A percentile compares a stretch with the other conserved stretches of the same genome.
Evolutionary conservation across 176 grass and related monocot genomes (phyloP).

Genomic region (Cenchrus americanus): DNA sequence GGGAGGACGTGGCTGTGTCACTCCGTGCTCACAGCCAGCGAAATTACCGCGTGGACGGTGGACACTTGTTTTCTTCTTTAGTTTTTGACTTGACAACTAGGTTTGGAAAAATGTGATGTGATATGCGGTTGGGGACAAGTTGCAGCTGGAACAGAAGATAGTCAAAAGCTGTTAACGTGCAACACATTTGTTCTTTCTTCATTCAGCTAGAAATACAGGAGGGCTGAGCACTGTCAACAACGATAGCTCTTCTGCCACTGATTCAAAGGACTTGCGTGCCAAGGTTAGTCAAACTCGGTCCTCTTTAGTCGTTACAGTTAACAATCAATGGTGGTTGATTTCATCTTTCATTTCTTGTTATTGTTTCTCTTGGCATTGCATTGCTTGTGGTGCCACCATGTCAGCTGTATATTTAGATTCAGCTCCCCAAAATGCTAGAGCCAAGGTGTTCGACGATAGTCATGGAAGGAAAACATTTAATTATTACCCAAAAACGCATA

Average conservation of each 20-base stretch:
- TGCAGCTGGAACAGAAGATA: neutral
- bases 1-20: neutral
- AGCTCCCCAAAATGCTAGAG: neutral
- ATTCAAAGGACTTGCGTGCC: conserved; percentile 77
- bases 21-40: neutral
- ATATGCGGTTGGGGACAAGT: neutral
- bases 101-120: neutral
- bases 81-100: neutral
- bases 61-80: neutral
- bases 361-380: neutral
- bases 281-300: conserved; percentile 53
- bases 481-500: neutral
- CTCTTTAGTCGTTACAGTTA: neutral
- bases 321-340: neutral
- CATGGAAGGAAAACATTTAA: neutral
- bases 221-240: conserved; percentile 53
- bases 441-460: neutral
- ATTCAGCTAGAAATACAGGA: conserved; percentile 65
- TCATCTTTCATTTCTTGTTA: neutral
- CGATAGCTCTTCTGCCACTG: conserved; percentile 46
- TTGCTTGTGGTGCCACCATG: conserved; percentile 11
- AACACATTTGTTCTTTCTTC: conserved; percentile 8
- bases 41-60: neutral
- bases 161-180: conserved; percentile 7
- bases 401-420: neutral